phyloP scores from a whole-genome alignment of 176 grass and related monocot genomes.

The Tillandsia fasciculata region DNA sequence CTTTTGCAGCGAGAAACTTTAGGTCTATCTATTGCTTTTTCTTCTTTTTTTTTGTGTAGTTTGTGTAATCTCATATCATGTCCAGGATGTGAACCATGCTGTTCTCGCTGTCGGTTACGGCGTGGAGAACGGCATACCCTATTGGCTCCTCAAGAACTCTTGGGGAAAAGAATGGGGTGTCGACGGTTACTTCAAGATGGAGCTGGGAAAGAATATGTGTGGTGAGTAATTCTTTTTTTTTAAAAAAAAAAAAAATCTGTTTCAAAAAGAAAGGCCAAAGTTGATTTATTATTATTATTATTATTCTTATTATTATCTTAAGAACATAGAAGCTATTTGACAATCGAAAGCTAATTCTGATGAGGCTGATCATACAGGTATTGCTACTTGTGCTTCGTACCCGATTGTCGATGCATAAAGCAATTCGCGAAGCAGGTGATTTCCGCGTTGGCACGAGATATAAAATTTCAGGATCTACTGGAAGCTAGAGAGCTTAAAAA shows the following conservation, averaged over 20 bases:
- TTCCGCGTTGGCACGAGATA: not conserved
- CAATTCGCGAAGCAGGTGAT: not conserved
- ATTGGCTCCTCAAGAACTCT: slow-evolving; percentile 98
- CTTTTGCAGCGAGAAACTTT: not conserved
- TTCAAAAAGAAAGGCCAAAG: not conserved
- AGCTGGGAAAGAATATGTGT: slow-evolving; percentile 98
- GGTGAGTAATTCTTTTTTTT: slow-evolving; percentile 37
- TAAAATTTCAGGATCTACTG: slow-evolving; percentile 1
- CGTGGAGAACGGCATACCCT: slow-evolving; percentile 62
- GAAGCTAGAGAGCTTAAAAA: slow-evolving; percentile 22
- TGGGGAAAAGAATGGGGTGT: slow-evolving; percentile 86
- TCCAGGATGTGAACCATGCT: slow-evolving; percentile 96
- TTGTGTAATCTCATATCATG: slow-evolving; percentile 1
- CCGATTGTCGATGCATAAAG: slow-evolving; percentile 45
- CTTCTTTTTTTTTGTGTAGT: not conserved
- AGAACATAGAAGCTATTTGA: not conserved
- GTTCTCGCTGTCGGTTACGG: slow-evolving; percentile 96
- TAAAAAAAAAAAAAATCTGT: not conserved
- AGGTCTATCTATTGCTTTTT: not conserved
- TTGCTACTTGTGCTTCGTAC: slow-evolving; percentile 78
- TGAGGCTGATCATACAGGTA: slow-evolving; percentile 34
- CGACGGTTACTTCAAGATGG: slow-evolving; percentile 98
- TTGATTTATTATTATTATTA: not conserved
- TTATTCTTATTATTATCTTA: not conserved
- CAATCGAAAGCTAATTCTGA: not conserved